Conservation (phyloP, 306 rosid genomes). For the Herpetospermum pedunculosum region DNA sequence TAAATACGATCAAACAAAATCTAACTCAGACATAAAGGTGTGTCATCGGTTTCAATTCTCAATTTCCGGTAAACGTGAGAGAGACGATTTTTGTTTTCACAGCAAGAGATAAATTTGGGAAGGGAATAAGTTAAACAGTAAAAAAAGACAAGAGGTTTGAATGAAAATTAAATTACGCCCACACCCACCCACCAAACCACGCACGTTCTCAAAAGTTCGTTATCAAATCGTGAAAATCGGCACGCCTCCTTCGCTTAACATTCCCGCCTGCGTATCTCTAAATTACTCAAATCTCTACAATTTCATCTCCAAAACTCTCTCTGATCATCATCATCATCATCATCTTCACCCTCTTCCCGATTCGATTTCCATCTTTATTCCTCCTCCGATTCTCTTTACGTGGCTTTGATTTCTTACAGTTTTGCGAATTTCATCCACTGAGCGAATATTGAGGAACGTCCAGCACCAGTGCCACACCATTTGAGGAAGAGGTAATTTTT, state of each 20-base stretch:
- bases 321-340: neutral
- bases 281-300: neutral
- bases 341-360: neutral
- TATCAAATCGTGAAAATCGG: neutral
- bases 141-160: neutral
- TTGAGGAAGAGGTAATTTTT: neutral
- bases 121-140: too few species aligned
- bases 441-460: neutral
- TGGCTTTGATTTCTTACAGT: neutral
- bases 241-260: neutral
- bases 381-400: neutral
- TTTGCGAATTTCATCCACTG: neutral
- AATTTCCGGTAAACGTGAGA: too few species aligned
- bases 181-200: neutral
- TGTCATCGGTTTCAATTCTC: too few species aligned
- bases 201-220: neutral
- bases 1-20: too few species aligned
- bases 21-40: too few species aligned
- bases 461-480: neutral
- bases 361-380: neutral
- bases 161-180: neutral
- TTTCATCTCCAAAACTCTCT: neutral
- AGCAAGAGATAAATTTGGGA: too few species aligned
- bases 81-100: too few species aligned
- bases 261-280: neutral